These are phyloP conservation scores for Microcyclospora tardicrescens DNA, from an alignment of 2,329 filamentous ascomycete species.

Conservation along the genomic window DNA sequence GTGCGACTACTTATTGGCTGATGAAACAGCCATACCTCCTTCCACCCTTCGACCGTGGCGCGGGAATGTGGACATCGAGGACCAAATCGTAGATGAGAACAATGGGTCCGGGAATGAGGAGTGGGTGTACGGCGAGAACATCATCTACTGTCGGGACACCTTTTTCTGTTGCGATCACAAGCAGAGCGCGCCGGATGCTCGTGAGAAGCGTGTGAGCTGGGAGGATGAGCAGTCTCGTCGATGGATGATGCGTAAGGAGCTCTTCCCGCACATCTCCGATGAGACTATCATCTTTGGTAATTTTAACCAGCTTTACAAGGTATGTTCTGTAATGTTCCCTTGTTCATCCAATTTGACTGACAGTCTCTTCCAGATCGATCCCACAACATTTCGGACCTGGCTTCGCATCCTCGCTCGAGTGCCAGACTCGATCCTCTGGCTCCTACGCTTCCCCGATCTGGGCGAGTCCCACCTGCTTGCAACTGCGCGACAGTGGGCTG, in stretches of 20 bases:
- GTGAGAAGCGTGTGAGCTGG: conserved; percentile 60
- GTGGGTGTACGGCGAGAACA: conserved; percentile 95
- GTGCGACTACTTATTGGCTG: conserved; percentile 94
- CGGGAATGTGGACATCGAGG: conserved; percentile 59
- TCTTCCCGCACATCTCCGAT: conserved; percentile 74
- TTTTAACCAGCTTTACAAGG: conserved; percentile 98
- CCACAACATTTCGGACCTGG: conserved; percentile 91
- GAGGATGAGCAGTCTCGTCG: conserved; percentile 66
- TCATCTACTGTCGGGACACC: conserved; percentile 85
- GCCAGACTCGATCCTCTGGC: conserved; percentile 84
- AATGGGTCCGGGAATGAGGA: conserved; percentile 50
- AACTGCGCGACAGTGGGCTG: conserved; percentile 74
- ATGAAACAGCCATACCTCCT: conserved; percentile 71
- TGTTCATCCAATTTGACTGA: background rate
- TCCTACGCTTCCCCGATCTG: conserved; percentile 89
- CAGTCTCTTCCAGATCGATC: conserved; percentile 59
- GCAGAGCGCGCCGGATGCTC: conserved; percentile 67
- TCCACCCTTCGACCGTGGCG: conserved; percentile 70
- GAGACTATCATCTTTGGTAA: conserved; percentile 87
- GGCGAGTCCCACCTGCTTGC: conserved; percentile 74
- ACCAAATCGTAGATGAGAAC: conserved; percentile 50
- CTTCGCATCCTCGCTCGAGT: conserved; percentile 74
- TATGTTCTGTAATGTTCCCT: conserved; percentile 31
- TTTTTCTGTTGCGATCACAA: conserved; percentile 98
- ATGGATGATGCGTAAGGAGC: conserved; percentile 84